Conservation (phyloP, 495 filamentous ascomycete species). For the Mycothermus thermophilus region DNA sequence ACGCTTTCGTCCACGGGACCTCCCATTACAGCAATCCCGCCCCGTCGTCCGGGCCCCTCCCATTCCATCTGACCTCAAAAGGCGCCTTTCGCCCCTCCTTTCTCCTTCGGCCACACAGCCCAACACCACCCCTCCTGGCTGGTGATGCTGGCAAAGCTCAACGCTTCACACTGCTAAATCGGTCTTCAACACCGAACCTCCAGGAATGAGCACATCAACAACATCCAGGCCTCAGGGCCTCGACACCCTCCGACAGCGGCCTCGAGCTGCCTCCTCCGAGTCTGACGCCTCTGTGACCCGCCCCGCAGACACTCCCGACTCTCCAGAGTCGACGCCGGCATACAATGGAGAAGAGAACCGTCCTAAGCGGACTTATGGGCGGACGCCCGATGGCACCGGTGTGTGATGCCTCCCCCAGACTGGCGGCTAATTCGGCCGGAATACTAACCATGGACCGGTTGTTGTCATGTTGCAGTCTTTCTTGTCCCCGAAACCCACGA, state of each 20-base stretch:
- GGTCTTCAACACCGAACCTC: constrained; percentile 17
- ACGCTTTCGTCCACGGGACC: no score
- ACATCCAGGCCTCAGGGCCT: constrained; percentile 10
- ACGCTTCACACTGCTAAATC: constrained; percentile 10
- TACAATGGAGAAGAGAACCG: constrained; percentile 5
- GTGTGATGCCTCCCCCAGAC: constrained; percentile 27
- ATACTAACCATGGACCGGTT: no score
- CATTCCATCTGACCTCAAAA: no score
- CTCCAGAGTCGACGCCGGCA: not conserved
- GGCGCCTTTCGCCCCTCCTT: no score
- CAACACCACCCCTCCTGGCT: not conserved
- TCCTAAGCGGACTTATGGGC: constrained; percentile 68
- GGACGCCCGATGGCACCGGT: constrained; percentile 84
- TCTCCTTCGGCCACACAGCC: no score
- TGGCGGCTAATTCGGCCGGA: no score
- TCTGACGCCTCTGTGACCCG: not conserved
- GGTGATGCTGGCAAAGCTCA: constrained; percentile 12
- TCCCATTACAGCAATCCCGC: no score
- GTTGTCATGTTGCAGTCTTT: constrained; percentile 50
- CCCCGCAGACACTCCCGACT: not conserved
- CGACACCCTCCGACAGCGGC: constrained; percentile 16
- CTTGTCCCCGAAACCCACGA: constrained; percentile 93
- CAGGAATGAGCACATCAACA: constrained; percentile 12
- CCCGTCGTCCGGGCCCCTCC: constrained; percentile 4
- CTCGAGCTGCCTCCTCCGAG: constrained; percentile 1